Evolutionary conservation across 2,329 filamentous ascomycete genomes (phyloP), one percentile per base, ranked within the genome.

Genomic region (Furcasterigmium sp.): DNA sequence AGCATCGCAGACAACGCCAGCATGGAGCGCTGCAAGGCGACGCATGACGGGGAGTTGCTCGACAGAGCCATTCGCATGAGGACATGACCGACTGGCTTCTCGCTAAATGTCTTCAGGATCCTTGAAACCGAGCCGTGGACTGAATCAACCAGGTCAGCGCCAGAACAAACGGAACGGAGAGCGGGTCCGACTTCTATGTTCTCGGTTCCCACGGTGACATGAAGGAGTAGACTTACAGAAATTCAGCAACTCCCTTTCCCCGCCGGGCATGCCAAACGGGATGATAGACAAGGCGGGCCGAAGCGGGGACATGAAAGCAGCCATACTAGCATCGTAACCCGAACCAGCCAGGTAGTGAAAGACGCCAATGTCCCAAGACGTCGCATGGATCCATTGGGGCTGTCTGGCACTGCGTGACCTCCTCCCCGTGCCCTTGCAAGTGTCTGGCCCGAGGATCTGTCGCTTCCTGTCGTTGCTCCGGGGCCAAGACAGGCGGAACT

Each of bases 401-500:
- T 8, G 35, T 10, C 20, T 25, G 10, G 21, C 6, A 9, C 17
- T 13, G 10, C 4, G 11, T 21, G 15, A 5, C 8, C 7, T 13
- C 37, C 30, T 17, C 17, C 25, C 6, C 8, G 25, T 13, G 5
- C 9, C 5, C 8, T 7, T 15, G 5, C 25, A 20, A 7, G 37
- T 25, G 15, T 38, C 40, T 13, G 8, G 28, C 8, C 20, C 44
- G 4, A 50, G 46, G 4, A 56, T 48, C 3, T 54, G 45, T 21
- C 56, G 56, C 39, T 41, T 53, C 34, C 47, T 47, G 39, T 61
- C 53, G 26, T 42, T 41, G 19, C 47, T 46, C 29, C 49, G 49
- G 3, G 58, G 58, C 58, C 58, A 61, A 6, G 58, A 61, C 8
- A 61, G 43, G 5, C 56, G 55, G 11, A 54, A 9, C 3, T 37